Evolutionary conservation across 345 rosid species (phyloP), one percentile per base, ranked within the genome.

Genomic region (Pistacia integerrima): DNA sequence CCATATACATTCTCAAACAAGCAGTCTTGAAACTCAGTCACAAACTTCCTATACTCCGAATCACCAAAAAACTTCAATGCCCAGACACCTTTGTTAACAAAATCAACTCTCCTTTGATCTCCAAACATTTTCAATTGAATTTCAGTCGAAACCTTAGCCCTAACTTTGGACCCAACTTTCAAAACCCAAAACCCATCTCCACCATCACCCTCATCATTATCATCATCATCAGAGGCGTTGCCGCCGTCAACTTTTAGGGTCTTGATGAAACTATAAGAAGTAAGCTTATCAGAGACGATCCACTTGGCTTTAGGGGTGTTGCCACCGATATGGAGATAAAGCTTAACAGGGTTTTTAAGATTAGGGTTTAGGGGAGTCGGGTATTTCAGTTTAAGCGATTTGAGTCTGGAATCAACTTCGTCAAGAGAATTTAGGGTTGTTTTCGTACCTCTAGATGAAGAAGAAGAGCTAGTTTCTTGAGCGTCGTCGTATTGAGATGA

Each of bases 51-150:
- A 51, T 89, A 93, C 77, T 86, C 98, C 20, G 85, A 91, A 57
- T 90, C 91, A 22, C 84, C 84, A 33, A 74, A 78, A 70, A 95
- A 95, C 69, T 87, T 93, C 90, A 95, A 84, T 33, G 99, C 98
- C 99, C 99, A 95, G 13, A 95, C 99, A 0, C 91, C 93, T 12
- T 82, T 86, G 56, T 76, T 79, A 35, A 93, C 94, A 30, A 95
- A 95, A 87, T 95, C 96, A 49, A 90, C 90, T 25, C 97, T 85
- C 56, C 88, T 85, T 76, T 95, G 96, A 46, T 90, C 98, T 2
- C 90, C 96, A 78, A 89, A 90, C 97, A 92, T 90, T 82, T 93
- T 93, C 89, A 92, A 81, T 79, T 93, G 97, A 91, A 90, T 80
- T 67, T 88, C 98, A 11, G 87, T 80, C 0, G 98, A 93, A 84